Conservation (phyloP, 371 early-diverging fungal species). For the Parasitella parasitica region DNA sequence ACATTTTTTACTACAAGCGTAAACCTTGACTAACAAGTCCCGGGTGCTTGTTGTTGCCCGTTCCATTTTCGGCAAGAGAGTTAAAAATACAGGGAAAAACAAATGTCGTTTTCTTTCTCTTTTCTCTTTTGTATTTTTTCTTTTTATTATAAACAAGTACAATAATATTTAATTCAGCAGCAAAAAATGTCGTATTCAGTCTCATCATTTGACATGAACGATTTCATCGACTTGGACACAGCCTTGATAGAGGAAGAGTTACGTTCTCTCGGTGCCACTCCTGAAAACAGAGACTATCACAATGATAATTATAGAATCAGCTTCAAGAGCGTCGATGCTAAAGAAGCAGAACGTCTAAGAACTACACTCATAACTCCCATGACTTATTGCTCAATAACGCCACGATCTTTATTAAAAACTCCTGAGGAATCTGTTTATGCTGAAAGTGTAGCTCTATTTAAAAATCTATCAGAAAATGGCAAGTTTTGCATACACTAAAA, state of each 20-base stretch:
- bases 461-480: not conserved
- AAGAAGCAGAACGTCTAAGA: constrained; percentile 3
- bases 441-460: constrained; percentile 18
- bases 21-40: too few species aligned
- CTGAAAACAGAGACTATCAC: not conserved
- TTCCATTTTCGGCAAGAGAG: not conserved
- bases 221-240: constrained; percentile 17
- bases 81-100: not conserved
- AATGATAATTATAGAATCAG: constrained; percentile 1
- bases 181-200: not conserved
- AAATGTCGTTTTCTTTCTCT: not conserved
- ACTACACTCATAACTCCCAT: constrained; percentile 18
- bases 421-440: not conserved
- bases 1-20: not conserved
- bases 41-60: not conserved
- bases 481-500: not conserved
- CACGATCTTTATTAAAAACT: not conserved
- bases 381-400: not conserved
- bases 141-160: not conserved
- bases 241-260: constrained; percentile 11
- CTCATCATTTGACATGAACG: not conserved
- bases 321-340: constrained; percentile 14
- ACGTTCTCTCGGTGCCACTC: not conserved
- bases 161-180: not conserved
- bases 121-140: not conserved